Base-by-base conservation (phyloP, 2,329 filamentous ascomycete genomes). In the Hymenoscyphus linearis region DNA sequence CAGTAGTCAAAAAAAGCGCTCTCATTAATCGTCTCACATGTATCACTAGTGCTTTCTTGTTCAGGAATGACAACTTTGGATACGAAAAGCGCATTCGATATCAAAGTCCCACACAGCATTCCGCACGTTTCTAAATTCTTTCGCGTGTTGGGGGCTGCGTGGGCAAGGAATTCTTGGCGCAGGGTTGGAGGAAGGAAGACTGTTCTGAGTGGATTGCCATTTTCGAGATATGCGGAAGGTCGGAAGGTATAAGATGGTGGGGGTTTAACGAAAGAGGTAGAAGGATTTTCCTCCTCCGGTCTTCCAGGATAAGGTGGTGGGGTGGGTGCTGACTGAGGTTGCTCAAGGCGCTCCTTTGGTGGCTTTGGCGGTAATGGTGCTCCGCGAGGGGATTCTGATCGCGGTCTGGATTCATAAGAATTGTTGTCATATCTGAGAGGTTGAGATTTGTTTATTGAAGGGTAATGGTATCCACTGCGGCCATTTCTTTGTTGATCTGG, bases 11-110 rank as follows among this genome's bases (percentile, higher is more conserved):
- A 93, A 31, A 97, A 81, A 0, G 86, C 85, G 34, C 84, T 83
- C 74, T 96, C 92, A 67, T 97, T 95, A 55, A 91, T 85, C 22
- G 91, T 98, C 75, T 98, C 93, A 74, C 95, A 99, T 0, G 95
- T 98, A 72, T 99, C 93, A 2, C 88, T 87, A 0, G 93, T 97
- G 70, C 89, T 88, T 58, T 86, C 89, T 74, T 99, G 95, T 71
- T 96, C 90, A 0, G 95, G 95, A 25, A 99, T 93, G 26, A 99
- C 82, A 4, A 99, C 83, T 60, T 88, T 87, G 4, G 88, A 91
- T 62, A 99, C 87, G 76, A 98, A 98, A 2, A 99, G 80, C 0
- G 95, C 95, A 72, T 97, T 97, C 67, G 93, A 93, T 70, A 96
- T 89, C 1, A 93, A 80, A 0, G 91, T 93, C 7, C 93, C 95